These are phyloP conservation scores for Russula abietina DNA, from an alignment of 768 basidiomycete species.

Conservation along the genomic window DNA sequence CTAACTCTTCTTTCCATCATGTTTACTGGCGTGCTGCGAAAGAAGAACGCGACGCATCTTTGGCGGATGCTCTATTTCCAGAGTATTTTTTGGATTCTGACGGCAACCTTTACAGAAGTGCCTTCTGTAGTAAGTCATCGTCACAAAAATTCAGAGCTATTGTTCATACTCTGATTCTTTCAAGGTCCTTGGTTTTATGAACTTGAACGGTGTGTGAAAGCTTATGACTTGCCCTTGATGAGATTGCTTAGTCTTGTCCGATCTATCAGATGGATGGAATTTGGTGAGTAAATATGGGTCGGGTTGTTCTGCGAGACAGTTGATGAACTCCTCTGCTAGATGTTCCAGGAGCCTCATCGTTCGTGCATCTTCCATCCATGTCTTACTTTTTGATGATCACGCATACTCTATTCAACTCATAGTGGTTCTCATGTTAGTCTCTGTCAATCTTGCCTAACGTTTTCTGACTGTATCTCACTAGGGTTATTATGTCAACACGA, in stretches of 20 bases:
- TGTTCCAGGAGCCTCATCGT: slow-evolving; percentile 25
- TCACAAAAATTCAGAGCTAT: neutral
- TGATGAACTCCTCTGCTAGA: slow-evolving; percentile 14
- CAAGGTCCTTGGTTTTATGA: slow-evolving; percentile 19
- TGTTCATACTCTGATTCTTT: neutral
- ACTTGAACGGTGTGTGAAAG: slow-evolving; percentile 16
- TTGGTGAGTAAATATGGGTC: neutral
- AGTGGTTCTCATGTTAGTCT: slow-evolving; percentile 24
- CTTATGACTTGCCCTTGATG: neutral
- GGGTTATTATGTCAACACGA: slow-evolving; percentile 22
- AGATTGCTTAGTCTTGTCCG: neutral
- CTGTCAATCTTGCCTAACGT: neutral
- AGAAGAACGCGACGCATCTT: slow-evolving; percentile 20
- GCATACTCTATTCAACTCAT: neutral
- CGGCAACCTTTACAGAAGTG: slow-evolving; percentile 12
- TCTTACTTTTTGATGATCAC: neutral
- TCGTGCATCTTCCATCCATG: slow-evolving; percentile 2
- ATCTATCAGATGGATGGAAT: slow-evolving; percentile 19
- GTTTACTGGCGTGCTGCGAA: slow-evolving; percentile 17
- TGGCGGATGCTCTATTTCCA: slow-evolving; percentile 25
- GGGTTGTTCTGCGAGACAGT: neutral
- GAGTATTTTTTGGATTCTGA: slow-evolving; percentile 19
- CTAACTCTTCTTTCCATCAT: slow-evolving; percentile 18
- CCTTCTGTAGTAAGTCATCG: slow-evolving; percentile 15
- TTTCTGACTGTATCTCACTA: slow-evolving; percentile 1